A percentile compares a stretch with the other conserved stretches of the same genome.
Evolutionary conservation across 306 rosid species (phyloP).

Genomic region (Urtica urens): DNA sequence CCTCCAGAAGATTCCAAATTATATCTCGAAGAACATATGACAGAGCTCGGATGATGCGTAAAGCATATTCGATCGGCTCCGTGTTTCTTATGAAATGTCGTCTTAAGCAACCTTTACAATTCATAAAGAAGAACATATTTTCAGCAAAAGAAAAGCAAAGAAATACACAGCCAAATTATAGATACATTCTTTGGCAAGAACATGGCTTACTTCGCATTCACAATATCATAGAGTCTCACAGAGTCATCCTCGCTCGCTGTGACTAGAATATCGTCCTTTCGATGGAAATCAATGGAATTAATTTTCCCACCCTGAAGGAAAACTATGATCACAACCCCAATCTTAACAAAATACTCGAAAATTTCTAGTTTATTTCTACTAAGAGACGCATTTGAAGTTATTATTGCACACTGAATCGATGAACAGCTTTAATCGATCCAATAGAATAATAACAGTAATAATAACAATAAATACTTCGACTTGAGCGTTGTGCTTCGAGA

Average conservation of each 20-base stretch:
- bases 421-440: background rate
- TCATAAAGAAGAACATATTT: conserved; percentile 2
- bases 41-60: conserved; percentile 91
- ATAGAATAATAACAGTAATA: too few relatives aligned
- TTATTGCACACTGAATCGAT: background rate
- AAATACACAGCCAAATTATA: background rate
- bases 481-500: too few relatives aligned
- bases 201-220: conserved; percentile 68
- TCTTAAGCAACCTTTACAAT: conserved; percentile 72
- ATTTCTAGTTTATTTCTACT: too few relatives aligned
- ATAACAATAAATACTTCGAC: too few relatives aligned
- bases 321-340: background rate
- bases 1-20: conserved; percentile 77
- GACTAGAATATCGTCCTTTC: conserved; percentile 80
- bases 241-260: conserved; percentile 90
- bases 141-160: background rate
- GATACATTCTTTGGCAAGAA: too few relatives aligned
- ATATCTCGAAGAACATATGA: conserved; percentile 83
- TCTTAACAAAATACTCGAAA: too few relatives aligned
- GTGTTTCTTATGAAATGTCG: conserved; percentile 89
- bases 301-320: conserved; percentile 86
- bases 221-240: conserved; percentile 78
- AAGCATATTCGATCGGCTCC: conserved; percentile 84
- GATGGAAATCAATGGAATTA: conserved; percentile 77
- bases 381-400: too few relatives aligned